Percentiles rank a stretch among this genome's conserved stretches.
phyloP scores from a whole-genome alignment of 164 flowering plant species.

The Dillenia turbinata region DNA sequence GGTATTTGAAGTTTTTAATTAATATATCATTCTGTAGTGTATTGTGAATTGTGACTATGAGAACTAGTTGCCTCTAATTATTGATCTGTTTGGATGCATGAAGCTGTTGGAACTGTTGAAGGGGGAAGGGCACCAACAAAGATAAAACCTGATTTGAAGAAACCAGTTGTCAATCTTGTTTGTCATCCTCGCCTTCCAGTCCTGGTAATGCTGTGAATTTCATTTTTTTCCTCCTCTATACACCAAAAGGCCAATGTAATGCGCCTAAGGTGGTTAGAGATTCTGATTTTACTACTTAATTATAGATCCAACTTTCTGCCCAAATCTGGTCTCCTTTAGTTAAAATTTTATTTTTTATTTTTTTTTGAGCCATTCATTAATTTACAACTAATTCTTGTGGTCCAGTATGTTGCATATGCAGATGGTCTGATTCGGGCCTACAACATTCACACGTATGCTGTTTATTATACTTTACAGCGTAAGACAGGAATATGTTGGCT shows the following conservation, averaged over 20 bases:
- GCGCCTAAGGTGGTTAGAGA: too few species aligned
- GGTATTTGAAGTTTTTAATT: background rate
- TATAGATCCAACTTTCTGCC: too few species aligned
- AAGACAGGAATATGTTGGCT: constrained; percentile 26
- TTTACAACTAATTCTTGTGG: background rate
- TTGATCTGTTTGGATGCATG: constrained; percentile 23
- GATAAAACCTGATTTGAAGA: constrained; percentile 95
- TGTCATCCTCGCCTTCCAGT: constrained; percentile 98
- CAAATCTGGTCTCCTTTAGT: too few species aligned
- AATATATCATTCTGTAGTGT: background rate
- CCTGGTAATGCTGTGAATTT: constrained; percentile 43
- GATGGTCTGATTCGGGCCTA: constrained; percentile 96
- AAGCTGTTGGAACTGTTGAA: constrained; percentile 98
- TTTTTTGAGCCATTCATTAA: too few species aligned
- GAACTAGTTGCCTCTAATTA: constrained; percentile 13
- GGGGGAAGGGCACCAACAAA: constrained; percentile 96
- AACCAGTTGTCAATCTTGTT: constrained; percentile 93
- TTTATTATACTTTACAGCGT: constrained; percentile 93
- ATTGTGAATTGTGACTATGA: background rate
- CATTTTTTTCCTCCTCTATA: too few species aligned
- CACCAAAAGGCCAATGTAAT: too few species aligned
- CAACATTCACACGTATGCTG: constrained; percentile 93
- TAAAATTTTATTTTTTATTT: constrained; percentile 1
- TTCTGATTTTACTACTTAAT: too few species aligned
- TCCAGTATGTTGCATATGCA: constrained; percentile 96